Percentiles rank a stretch among this genome's conserved stretches.
Evolutionary conservation across 352 stramenopile genomes (phyloP).

Genomic region (Bremia lactucae): DNA sequence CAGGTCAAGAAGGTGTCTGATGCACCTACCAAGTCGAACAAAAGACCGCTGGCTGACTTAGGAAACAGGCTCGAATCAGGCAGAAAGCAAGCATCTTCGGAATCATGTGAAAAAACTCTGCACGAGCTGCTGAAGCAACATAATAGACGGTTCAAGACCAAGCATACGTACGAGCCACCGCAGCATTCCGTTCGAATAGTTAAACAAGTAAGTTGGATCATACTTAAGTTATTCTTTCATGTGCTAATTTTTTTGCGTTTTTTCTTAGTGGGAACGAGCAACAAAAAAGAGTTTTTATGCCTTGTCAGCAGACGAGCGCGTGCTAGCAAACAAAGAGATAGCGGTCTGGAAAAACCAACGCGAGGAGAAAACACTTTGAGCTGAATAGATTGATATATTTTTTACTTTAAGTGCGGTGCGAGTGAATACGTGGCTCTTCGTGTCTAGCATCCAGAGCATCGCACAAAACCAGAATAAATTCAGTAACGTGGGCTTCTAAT

Average conservation of each 20-base stretch:
- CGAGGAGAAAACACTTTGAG: constrained; percentile 1
- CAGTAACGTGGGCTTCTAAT: constrained; percentile 82
- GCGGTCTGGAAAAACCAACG: constrained; percentile 28
- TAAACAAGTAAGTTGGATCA: constrained; percentile 27
- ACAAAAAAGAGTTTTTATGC: constrained; percentile 63
- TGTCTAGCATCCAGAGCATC: constrained; percentile 92
- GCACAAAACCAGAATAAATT: constrained; percentile 89
- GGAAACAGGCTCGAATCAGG: constrained; percentile 6
- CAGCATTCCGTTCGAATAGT: constrained; percentile 71
- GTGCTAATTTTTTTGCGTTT: neutral
- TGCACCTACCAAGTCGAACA: neutral
- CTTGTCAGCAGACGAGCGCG: constrained; percentile 46
- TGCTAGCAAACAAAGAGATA: constrained; percentile 60
- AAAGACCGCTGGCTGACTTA: constrained; percentile 12
- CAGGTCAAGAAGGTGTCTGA: constrained; percentile 1
- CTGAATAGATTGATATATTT: no score
- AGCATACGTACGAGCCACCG: constrained; percentile 66
- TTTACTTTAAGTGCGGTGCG: no score
- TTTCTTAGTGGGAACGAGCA: constrained; percentile 53
- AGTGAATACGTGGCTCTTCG: constrained; percentile 48
- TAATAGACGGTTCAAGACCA: constrained; percentile 73
- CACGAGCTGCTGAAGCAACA: constrained; percentile 49
- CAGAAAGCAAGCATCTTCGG: constrained; percentile 1
- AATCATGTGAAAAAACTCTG: constrained; percentile 38
- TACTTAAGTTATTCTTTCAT: neutral